A percentile compares a stretch with the other conserved stretches of the same genome.
phyloP scores from a whole-genome alignment of 2,329 filamentous ascomycete species.

The Venturia aucupariae region DNA sequence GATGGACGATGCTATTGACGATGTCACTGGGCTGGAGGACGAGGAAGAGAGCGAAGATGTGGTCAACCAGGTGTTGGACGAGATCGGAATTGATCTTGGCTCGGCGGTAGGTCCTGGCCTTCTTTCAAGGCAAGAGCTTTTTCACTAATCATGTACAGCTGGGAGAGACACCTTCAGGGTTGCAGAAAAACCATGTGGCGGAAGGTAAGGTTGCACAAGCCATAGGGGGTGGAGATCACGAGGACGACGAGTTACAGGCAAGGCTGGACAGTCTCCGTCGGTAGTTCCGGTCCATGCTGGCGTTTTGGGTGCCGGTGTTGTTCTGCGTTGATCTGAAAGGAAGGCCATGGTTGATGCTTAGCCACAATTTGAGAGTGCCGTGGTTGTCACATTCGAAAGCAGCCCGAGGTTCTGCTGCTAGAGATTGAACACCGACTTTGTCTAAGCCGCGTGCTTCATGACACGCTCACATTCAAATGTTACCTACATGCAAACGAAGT shows the following conservation, averaged over 20 bases:
- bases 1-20: conserved; percentile 99
- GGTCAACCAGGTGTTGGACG: conserved; percentile 90
- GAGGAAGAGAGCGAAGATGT: conserved; percentile 97
- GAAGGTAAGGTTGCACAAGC: conserved; percentile 81
- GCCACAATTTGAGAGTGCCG: not conserved
- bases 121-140: not conserved
- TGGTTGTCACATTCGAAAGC: not conserved
- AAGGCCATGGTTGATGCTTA: not conserved
- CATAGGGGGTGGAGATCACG: conserved; percentile 56
- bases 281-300: not conserved
- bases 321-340: conserved; percentile 1
- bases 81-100: conserved; percentile 89
- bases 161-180: conserved; percentile 78
- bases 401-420: not conserved
- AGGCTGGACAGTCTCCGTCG: conserved; percentile 67
- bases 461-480: not conserved
- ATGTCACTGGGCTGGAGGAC: conserved; percentile 81
- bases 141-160: conserved; percentile 48
- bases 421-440: not conserved
- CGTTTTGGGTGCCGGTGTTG: not conserved
- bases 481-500: not conserved
- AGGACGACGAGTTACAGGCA: conserved; percentile 86
- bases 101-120: conserved; percentile 59
- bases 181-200: conserved; percentile 63
- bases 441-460: not conserved